Conservation (phyloP, 306 rosid genomes). For the Argentina anserina region DNA sequence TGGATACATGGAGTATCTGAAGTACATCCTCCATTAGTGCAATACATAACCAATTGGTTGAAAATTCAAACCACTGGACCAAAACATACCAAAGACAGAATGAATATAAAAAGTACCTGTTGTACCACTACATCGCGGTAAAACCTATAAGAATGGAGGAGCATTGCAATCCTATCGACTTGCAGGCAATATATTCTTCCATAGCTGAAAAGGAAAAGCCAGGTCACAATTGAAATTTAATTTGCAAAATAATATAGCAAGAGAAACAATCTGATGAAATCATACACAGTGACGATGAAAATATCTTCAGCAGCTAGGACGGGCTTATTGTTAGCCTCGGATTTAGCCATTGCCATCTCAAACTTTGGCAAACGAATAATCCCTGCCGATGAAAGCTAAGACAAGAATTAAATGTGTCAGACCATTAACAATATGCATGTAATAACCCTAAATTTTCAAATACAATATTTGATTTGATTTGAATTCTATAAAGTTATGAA, state of each 20-base stretch:
- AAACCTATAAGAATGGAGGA: constrained; percentile 84
- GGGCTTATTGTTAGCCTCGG: constrained; percentile 85
- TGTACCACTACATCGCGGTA: constrained; percentile 97
- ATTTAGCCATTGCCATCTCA: constrained; percentile 94
- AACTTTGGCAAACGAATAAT: constrained; percentile 90
- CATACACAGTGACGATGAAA: constrained; percentile 82
- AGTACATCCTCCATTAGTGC: neutral
- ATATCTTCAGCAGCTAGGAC: constrained; percentile 88
- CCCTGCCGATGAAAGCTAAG: constrained; percentile 91
- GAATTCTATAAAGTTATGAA: too few species aligned
- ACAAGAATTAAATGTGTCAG: constrained; percentile 37
- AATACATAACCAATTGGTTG: neutral
- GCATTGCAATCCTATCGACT: constrained; percentile 92
- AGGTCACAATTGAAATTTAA: constrained; percentile 18
- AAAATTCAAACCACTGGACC: neutral
- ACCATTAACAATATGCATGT: neutral
- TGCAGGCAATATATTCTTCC: constrained; percentile 99
- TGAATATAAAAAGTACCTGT: constrained; percentile 57
- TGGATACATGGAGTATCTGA: constrained; percentile 2
- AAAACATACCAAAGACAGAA: neutral
- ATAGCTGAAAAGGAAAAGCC: constrained; percentile 53
- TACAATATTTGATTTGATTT: too few species aligned
- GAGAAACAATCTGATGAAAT: constrained; percentile 22
- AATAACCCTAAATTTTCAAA: too few species aligned
- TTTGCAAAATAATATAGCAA: constrained; percentile 13